These are phyloP conservation scores for Acidiella bohemica DNA, from an alignment of 495 filamentous ascomycete genomes.

Conservation along the genomic window DNA sequence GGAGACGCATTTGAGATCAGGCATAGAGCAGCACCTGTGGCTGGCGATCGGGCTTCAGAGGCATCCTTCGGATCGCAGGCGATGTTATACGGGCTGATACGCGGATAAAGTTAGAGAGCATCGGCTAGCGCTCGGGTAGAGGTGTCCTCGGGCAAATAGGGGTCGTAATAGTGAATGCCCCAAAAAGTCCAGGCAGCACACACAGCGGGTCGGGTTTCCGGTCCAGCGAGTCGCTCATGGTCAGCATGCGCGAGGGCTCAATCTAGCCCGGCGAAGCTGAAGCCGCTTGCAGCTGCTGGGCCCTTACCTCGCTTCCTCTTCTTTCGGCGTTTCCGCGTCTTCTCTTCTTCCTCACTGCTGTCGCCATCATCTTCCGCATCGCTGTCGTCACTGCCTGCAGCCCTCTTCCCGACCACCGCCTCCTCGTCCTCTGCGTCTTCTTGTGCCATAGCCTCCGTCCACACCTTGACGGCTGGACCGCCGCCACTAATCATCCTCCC, in stretches of 20 bases:
- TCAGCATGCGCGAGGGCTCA: conserved; percentile 3
- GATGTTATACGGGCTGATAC: no score
- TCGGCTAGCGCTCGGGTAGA: no score
- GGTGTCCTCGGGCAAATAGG: no score
- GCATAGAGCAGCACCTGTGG: no score
- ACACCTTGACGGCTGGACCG: conserved; percentile 71
- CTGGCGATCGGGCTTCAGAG: no score
- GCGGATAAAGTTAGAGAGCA: no score
- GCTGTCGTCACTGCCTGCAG: conserved; percentile 13
- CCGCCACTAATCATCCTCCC: conserved; percentile 79
- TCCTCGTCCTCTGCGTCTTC: conserved; percentile 32
- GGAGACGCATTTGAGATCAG: no score
- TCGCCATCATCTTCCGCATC: conserved; percentile 30
- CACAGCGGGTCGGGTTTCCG: no score
- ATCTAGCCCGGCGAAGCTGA: conserved; percentile 17
- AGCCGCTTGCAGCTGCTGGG: conserved; percentile 1
- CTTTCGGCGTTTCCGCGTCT: conserved; percentile 26
- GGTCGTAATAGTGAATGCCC: no score
- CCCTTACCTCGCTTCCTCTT: conserved; percentile 47
- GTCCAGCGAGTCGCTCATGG: background rate
- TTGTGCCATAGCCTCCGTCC: conserved; percentile 45
- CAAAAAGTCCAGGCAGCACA: no score
- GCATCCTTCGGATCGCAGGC: no score
- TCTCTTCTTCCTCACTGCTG: conserved; percentile 32
- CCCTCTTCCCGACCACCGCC: conserved; percentile 28